phyloP scores from a whole-genome alignment of 2,329 filamentous ascomycete genomes.

The Cordyceps militaris region DNA sequence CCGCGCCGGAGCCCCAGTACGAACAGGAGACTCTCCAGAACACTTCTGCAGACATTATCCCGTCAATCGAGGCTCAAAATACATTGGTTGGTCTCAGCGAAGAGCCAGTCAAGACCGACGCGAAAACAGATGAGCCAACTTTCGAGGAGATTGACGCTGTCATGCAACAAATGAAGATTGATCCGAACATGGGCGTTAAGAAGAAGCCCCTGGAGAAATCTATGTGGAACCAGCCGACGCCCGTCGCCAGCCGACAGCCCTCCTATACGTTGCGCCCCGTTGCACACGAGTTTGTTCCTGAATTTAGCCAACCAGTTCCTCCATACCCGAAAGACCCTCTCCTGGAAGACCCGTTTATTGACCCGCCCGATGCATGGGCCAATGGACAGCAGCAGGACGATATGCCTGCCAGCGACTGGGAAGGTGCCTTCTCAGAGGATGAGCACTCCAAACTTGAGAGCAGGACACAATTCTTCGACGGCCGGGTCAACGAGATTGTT shows the following conservation, averaged over 20 bases:
- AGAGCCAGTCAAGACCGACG: slow-evolving; percentile 20
- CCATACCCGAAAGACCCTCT: slow-evolving; percentile 24
- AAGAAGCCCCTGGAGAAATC: slow-evolving; percentile 51
- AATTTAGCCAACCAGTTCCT: slow-evolving; percentile 5
- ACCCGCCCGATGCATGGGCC: slow-evolving; percentile 41
- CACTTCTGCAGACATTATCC: neutral
- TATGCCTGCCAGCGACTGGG: slow-evolving; percentile 81
- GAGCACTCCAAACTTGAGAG: slow-evolving; percentile 78
- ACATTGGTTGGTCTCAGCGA: slow-evolving; percentile 17
- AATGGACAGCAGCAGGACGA: slow-evolving; percentile 34
- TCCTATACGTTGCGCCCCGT: neutral
- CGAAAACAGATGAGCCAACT: slow-evolving; percentile 36
- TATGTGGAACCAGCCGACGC: slow-evolving; percentile 40
- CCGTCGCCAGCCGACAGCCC: slow-evolving; percentile 18
- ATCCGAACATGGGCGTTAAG: slow-evolving; percentile 62
- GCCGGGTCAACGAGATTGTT: slow-evolving; percentile 80
- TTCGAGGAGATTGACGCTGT: slow-evolving; percentile 88
- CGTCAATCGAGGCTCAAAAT: slow-evolving; percentile 12
- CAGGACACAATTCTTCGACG: slow-evolving; percentile 83
- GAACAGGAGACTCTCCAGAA: slow-evolving; percentile 1
- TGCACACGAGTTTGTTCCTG: slow-evolving; percentile 6
- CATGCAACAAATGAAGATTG: slow-evolving; percentile 73
- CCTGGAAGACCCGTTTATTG: slow-evolving; percentile 57
- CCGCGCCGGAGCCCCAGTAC: slow-evolving; percentile 19
- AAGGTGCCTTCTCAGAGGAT: slow-evolving; percentile 72